These are phyloP conservation scores for Diplocarpon rosae DNA, from an alignment of 2,329 filamentous ascomycete genomes.

Conservation along the genomic window DNA sequence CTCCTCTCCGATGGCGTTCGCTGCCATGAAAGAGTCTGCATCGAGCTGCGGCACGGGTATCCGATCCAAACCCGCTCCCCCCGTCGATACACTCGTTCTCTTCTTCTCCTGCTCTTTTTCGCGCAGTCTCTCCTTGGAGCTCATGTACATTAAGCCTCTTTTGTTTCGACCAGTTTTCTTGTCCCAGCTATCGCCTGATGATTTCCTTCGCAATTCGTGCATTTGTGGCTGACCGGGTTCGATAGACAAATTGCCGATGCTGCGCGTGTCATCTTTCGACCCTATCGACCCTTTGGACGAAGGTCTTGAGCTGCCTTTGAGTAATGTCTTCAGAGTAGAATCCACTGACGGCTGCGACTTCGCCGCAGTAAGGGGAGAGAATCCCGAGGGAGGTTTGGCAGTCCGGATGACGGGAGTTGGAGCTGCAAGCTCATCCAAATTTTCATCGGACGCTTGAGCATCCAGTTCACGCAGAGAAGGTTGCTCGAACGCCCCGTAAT, in stretches of 20 bases:
- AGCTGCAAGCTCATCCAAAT: slow-evolving; percentile 48
- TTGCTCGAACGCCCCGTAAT: slow-evolving; percentile 56
- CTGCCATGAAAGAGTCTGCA: slow-evolving; percentile 27
- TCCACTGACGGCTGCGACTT: slow-evolving; percentile 37
- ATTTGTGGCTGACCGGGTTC: slow-evolving; percentile 41
- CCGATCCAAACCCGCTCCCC: slow-evolving; percentile 32
- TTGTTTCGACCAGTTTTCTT: slow-evolving; percentile 42
- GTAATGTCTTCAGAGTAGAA: slow-evolving; percentile 44
- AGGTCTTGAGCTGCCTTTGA: slow-evolving; percentile 43
- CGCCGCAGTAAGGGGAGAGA: slow-evolving; percentile 58
- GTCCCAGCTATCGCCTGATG: slow-evolving; percentile 52
- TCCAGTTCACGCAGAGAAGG: slow-evolving; percentile 38
- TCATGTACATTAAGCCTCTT: slow-evolving; percentile 61
- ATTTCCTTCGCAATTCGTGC: slow-evolving; percentile 40
- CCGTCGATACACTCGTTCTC: slow-evolving; percentile 35
- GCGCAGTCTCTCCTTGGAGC: slow-evolving; percentile 55
- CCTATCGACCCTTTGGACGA: slow-evolving; percentile 46
- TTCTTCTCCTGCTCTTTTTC: slow-evolving; percentile 53
- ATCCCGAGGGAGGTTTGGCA: slow-evolving; percentile 67
- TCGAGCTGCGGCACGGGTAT: slow-evolving; percentile 19
- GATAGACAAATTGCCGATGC: slow-evolving; percentile 54
- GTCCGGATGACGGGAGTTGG: slow-evolving; percentile 67
- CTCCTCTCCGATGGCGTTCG: slow-evolving; percentile 38
- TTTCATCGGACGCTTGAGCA: slow-evolving; percentile 32
- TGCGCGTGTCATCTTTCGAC: slow-evolving; percentile 45